Evolutionary conservation across 2,329 filamentous ascomycete genomes (phyloP).

Genomic region (Aspergillus amoenus): DNA sequence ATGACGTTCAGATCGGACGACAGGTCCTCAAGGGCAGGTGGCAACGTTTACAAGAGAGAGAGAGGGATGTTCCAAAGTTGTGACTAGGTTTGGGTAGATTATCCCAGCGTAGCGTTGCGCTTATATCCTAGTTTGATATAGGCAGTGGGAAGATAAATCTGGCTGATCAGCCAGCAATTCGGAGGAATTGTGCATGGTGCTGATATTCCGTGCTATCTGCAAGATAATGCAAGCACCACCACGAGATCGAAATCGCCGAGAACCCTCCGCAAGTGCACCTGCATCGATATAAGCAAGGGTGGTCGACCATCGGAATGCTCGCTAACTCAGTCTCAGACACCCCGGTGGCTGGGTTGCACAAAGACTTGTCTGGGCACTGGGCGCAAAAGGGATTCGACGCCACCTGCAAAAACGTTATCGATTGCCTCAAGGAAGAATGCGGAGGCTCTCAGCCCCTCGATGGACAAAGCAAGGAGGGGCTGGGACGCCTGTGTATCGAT

Average conservation of each 20-base stretch:
- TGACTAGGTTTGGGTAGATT: not conserved
- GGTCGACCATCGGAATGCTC: not conserved
- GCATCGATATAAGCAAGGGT: not conserved
- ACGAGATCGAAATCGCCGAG: not conserved
- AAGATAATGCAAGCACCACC: not conserved
- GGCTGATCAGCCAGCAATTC: not conserved
- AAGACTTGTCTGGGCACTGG: not conserved
- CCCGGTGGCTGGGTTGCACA: not conserved
- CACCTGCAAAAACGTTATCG: not conserved
- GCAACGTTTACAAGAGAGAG: not conserved
- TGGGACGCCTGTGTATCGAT: constrained; percentile 1
- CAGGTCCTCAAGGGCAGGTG: not conserved
- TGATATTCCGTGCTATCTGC: not conserved
- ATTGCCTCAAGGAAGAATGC: not conserved
- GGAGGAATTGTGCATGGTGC: not conserved
- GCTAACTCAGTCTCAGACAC: not conserved
- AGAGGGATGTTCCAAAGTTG: not conserved
- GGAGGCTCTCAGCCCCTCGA: not conserved
- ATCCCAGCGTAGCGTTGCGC: not conserved
- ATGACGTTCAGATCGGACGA: not conserved
- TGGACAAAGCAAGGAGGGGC: constrained; percentile 3
- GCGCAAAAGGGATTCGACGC: not conserved
- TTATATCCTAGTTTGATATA: not conserved
- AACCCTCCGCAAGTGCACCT: not conserved
- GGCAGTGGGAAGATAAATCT: not conserved